Evolutionary conservation across 2,329 filamentous ascomycete genomes (phyloP).

Genomic region (Exophiala bonariae): DNA sequence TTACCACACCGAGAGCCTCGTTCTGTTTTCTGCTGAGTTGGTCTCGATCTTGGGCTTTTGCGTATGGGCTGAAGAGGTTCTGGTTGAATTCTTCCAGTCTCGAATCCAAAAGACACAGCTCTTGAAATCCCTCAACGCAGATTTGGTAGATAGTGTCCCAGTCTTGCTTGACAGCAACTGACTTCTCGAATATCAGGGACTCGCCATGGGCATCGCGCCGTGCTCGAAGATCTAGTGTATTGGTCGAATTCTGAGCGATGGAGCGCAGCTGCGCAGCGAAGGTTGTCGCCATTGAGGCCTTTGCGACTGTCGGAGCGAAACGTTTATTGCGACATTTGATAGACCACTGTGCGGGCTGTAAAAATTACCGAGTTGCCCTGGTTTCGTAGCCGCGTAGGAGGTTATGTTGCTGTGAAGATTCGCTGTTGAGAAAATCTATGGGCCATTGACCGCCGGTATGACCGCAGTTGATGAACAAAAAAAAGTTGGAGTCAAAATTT

Average conservation of each 20-base stretch:
- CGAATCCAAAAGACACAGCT: conserved; percentile 82
- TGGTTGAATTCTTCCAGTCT: conserved; percentile 73
- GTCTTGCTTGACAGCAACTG: conserved; percentile 80
- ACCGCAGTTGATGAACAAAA: conserved; percentile 4
- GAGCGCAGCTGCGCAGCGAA: conserved; percentile 92
- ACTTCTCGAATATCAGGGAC: conserved; percentile 88
- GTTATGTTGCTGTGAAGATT: not conserved
- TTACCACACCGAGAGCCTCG: conserved; percentile 70
- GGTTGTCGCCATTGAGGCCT: conserved; percentile 68
- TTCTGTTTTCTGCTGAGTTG: conserved; percentile 84
- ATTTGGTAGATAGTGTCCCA: conserved; percentile 86
- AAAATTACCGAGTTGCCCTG: no score
- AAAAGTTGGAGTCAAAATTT: conserved; percentile 8
- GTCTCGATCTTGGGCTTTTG: conserved; percentile 81
- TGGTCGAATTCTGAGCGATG: conserved; percentile 85
- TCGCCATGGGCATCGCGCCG: conserved; percentile 90
- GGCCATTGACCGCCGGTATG: not conserved
- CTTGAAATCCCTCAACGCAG: conserved; percentile 85
- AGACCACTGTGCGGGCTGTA: no score
- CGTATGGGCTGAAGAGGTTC: conserved; percentile 90
- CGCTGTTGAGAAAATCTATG: not conserved
- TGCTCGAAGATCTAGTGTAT: conserved; percentile 87
- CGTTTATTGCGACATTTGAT: no score
- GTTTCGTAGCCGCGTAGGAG: no score
- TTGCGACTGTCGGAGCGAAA: not conserved